Evolutionary conservation across 1,284 basidiomycete genomes (phyloP), one percentile per base, ranked within the genome.

Genomic region (Entoloma clypeatum): DNA sequence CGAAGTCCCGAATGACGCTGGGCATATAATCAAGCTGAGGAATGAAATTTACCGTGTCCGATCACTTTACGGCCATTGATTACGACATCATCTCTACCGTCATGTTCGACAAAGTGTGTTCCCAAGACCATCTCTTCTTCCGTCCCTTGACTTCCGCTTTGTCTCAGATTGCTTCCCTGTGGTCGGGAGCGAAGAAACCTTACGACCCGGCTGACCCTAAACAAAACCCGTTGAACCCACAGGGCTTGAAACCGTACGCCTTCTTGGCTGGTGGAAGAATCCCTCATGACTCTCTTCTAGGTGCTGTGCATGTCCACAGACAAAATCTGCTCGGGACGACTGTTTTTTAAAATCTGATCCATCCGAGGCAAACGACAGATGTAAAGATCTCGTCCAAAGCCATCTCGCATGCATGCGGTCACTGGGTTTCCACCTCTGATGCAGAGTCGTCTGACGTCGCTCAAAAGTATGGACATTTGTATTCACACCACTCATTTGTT

Each of bases 261-360:
- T 22, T 21, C 27, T 24, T 32, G 37, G 29, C 27, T 9, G 8
- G 23, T n/a, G 26, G 21, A 46, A 33, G 22, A 11, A 28, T 17
- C n/a, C n/a, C n/a, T n/a, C n/a, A 37, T 27, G 32, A 8, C 29
- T 22, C 32, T 19, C 16, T 16, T 28, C 19, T 50, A 92, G 85
- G 49, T 98, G 94, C 59, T 98, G 94, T 57, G 94, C 94, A 32
- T 99, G 94, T 63, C 92, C 93, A 9, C 79, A 93, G 54, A 96
- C 93, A 1, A 99, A 99, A 65, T 78, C 83, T 5, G 76, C 75
- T 18, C 77, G 95, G 24, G 95, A 99, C 65, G 86, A 93, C 54
- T 99, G 95, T 67, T 97, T 96, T 73, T 70, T 98, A 52, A 78
- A 81, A 49, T 75, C 73, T 52, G 79, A 82, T 54, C 65, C 81